Evolutionary conservation across 805 yeast genomes (phyloP).

Genomic region (Maudiozyma saulgeensis): DNA sequence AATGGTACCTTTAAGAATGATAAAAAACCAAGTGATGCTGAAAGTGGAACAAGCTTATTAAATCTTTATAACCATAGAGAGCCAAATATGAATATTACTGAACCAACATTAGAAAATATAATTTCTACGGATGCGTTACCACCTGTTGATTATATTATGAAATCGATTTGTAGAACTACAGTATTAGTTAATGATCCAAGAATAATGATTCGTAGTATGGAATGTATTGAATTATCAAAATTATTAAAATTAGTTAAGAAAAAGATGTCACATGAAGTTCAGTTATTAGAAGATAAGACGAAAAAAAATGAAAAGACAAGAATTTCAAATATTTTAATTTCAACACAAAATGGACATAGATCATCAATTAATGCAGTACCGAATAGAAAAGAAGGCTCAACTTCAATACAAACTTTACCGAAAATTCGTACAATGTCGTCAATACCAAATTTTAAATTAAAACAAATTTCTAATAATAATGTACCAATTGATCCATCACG

Average conservation of each 20-base stretch:
- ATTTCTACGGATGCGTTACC: conserved; percentile 47
- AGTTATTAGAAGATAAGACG: conserved; percentile 3
- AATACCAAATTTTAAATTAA: conserved; percentile 3
- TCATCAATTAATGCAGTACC: not conserved
- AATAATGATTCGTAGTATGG: conserved; percentile 35
- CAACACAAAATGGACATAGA: not conserved
- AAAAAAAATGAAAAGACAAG: conserved; percentile 1
- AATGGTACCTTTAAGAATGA: too few relatives aligned
- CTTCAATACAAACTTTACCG: not conserved
- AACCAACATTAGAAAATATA: conserved; percentile 43
- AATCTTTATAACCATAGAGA: not conserved
- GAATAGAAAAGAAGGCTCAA: not conserved
- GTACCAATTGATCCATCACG: conserved; percentile 3
- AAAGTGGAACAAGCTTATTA: not conserved
- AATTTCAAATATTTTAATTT: not conserved
- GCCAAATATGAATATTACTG: not conserved
- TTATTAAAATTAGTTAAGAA: conserved; percentile 15
- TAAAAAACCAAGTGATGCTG: not conserved
- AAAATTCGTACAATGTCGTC: not conserved
- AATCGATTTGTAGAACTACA: conserved; percentile 52
- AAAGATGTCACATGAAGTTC: conserved; percentile 7
- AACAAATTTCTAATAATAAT: not conserved
- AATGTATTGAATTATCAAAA: conserved; percentile 25
- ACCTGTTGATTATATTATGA: conserved; percentile 47
- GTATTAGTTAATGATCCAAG: conserved; percentile 55